phyloP scores from a whole-genome alignment of 176 grass and related monocot species.

The Musa itinerans region DNA sequence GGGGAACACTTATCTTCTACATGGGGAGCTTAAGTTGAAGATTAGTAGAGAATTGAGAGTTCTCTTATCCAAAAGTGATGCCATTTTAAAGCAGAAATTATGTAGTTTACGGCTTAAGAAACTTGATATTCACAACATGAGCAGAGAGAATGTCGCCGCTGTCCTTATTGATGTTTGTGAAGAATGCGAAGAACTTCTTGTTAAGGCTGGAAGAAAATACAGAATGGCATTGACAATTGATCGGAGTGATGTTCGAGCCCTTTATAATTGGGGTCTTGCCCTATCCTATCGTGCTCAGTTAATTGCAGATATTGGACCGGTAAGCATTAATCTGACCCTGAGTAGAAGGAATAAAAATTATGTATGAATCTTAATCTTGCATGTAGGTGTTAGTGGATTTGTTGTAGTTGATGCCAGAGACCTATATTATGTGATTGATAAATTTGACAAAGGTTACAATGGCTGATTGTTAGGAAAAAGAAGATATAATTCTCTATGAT shows the following conservation, averaged over 20 bases:
- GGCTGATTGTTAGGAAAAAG: neutral
- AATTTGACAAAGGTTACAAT: neutral
- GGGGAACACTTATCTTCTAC: conserved; percentile 74
- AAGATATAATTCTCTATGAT: neutral
- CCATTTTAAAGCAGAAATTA: conserved; percentile 23
- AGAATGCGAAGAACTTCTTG: conserved; percentile 79
- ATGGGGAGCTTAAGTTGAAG: conserved; percentile 93
- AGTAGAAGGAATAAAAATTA: neutral
- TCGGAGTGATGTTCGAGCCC: conserved; percentile 53
- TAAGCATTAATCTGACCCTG: conserved; percentile 29
- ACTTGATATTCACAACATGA: conserved; percentile 36
- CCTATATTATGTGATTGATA: neutral
- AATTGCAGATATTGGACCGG: conserved; percentile 90
- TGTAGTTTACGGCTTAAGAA: conserved; percentile 35
- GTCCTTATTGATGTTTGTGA: conserved; percentile 60
- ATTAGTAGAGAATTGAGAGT: conserved; percentile 73
- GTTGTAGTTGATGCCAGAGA: neutral
- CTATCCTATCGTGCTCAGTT: conserved; percentile 72
- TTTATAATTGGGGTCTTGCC: conserved; percentile 87
- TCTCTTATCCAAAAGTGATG: conserved; percentile 43
- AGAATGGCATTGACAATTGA: conserved; percentile 64
- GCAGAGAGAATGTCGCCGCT: conserved; percentile 44
- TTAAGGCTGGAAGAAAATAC: conserved; percentile 77
- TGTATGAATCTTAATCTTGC: neutral
- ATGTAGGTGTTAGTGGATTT: neutral